Evolutionary conservation across 805 yeast genomes (phyloP).

Genomic region (Candida yuanshanica): DNA sequence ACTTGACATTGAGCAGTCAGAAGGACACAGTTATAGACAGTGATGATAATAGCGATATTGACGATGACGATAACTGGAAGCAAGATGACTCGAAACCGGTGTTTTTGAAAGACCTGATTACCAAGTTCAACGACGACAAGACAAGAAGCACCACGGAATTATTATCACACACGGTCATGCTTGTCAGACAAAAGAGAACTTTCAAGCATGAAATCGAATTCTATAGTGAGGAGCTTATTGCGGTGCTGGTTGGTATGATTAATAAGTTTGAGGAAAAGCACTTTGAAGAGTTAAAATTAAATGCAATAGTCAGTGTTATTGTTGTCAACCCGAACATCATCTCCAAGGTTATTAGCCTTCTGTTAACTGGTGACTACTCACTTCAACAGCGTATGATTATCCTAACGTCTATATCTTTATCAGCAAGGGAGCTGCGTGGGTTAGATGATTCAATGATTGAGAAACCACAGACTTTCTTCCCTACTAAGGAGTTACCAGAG

Average conservation of each 20-base stretch:
- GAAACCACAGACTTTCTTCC: constrained; percentile 32
- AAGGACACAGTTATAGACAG: constrained; percentile 15
- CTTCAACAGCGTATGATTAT: constrained; percentile 70
- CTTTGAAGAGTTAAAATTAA: constrained; percentile 64
- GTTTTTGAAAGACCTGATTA: constrained; percentile 67
- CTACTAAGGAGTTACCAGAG: constrained; percentile 27
- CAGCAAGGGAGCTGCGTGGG: constrained; percentile 70
- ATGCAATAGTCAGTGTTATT: constrained; percentile 58
- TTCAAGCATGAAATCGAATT: constrained; percentile 57
- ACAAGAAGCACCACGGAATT: constrained; percentile 34
- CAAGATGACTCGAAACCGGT: constrained; percentile 49
- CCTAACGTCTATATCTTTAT: constrained; percentile 60
- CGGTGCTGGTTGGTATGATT: constrained; percentile 44
- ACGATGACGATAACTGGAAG: constrained; percentile 22
- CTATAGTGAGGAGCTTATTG: constrained; percentile 50
- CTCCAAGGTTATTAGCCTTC: constrained; percentile 31
- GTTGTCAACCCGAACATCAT: constrained; percentile 47
- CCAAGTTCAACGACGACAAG: constrained; percentile 43
- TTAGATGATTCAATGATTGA: constrained; percentile 44
- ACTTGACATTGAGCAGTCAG: constrained; percentile 6
- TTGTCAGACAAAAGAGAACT: constrained; percentile 58
- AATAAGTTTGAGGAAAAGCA: constrained; percentile 50
- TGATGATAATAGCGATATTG: constrained; percentile 24
- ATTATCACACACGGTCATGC: constrained; percentile 42
- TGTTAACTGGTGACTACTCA: constrained; percentile 72